A percentile compares a stretch with the other conserved stretches of the same genome.
Conservation (phyloP, 306 rosid species). For the Ziziphus jujuba region DNA sequence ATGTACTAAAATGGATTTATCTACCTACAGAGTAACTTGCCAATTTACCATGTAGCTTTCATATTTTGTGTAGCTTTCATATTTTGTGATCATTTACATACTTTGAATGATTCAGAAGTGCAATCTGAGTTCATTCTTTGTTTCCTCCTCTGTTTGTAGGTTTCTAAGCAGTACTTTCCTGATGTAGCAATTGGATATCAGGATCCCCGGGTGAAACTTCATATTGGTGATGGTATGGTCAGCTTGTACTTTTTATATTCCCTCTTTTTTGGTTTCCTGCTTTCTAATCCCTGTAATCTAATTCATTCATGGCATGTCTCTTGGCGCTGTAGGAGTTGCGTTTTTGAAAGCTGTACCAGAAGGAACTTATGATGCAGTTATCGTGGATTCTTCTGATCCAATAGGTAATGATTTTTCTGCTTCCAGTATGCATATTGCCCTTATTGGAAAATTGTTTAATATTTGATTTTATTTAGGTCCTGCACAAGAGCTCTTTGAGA, state of each 20-base stretch:
- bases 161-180: conserved; percentile 86
- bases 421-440: conserved; percentile 1
- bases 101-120: neutral
- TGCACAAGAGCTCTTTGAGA: conserved; percentile 96
- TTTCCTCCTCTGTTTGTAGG: conserved; percentile 41
- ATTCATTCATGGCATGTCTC: conserved; percentile 24
- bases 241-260: conserved; percentile 11
- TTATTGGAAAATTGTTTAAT: neutral
- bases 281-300: neutral
- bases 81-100: neutral
- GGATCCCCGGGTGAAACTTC: conserved; percentile 84
- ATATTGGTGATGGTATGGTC: conserved; percentile 84
- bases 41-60: neutral
- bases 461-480: conserved; percentile 58
- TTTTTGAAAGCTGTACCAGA: conserved; percentile 81
- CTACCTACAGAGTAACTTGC: neutral
- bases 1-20: neutral
- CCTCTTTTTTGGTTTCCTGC: neutral
- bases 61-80: neutral
- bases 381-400: conserved; percentile 98
- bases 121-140: neutral
- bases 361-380: conserved; percentile 91
- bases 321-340: conserved; percentile 73
- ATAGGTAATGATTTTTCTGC: conserved; percentile 50
- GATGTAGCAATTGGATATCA: conserved; percentile 71